Percentiles rank a stretch among this genome's conserved stretches.
Conservation (phyloP, 2,329 filamentous ascomycete species). For the Aspergillus pseudoterreus region DNA sequence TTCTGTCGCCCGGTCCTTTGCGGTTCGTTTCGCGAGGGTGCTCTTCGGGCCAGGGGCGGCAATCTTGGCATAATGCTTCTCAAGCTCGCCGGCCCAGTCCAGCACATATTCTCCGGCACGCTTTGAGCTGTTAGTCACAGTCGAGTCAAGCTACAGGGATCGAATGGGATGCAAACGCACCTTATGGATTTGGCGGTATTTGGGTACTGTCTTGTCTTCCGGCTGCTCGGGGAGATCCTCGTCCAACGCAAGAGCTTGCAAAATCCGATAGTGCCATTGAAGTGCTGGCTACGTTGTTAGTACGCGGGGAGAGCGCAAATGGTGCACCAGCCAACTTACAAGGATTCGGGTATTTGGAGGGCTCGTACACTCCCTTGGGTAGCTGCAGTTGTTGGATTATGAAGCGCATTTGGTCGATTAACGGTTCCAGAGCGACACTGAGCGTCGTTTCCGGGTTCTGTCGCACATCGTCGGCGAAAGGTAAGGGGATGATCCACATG, state of each 20-base stretch:
- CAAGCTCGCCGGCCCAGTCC: conserved; percentile 70
- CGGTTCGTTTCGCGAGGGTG: conserved; percentile 47
- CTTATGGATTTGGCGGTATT: conserved; percentile 83
- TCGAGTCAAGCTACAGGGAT: not conserved
- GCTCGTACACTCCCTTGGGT: conserved; percentile 80
- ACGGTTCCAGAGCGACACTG: conserved; percentile 60
- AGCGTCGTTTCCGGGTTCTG: conserved; percentile 62
- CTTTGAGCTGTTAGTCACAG: conserved; percentile 22
- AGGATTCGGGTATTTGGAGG: conserved; percentile 84
- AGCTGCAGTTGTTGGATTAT: conserved; percentile 84
- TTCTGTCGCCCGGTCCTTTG: conserved; percentile 23
- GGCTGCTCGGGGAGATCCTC: conserved; percentile 76
- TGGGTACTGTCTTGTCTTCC: conserved; percentile 78
- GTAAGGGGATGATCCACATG: conserved; percentile 83
- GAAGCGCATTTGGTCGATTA: conserved; percentile 77
- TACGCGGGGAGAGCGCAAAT: not conserved
- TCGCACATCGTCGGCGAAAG: conserved; percentile 84
- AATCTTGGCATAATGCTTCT: conserved; percentile 52
- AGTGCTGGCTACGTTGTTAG: conserved; percentile 48
- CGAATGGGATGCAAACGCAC: conserved; percentile 20
- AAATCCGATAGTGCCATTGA: conserved; percentile 95
- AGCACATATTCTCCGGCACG: conserved; percentile 74
- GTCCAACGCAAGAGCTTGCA: conserved; percentile 86
- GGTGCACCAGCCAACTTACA: conserved; percentile 25
- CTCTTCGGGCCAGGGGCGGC: conserved; percentile 40